A percentile compares a stretch with the other conserved stretches of the same genome.
These are phyloP conservation scores for Xylariaceae sp. DNA, from an alignment of 2,329 filamentous ascomycete genomes.

Conservation along the genomic window DNA sequence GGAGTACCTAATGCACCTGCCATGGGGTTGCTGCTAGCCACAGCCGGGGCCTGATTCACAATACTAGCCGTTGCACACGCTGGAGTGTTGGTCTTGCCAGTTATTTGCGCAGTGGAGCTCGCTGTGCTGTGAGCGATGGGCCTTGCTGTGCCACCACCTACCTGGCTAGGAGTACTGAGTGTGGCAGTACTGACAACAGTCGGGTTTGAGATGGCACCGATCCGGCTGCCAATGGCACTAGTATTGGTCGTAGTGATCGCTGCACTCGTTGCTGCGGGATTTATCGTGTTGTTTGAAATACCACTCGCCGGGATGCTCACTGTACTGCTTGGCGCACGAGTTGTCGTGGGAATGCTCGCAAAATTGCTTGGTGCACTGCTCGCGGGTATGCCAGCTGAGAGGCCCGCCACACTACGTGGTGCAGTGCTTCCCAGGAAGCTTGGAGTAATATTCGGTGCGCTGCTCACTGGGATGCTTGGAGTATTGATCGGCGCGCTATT, in stretches of 20 bases:
- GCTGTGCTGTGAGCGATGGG: neutral
- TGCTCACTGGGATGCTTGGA: neutral
- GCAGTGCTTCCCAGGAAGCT: neutral
- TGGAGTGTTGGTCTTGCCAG: neutral
- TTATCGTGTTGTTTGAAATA: neutral
- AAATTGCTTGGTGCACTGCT: neutral
- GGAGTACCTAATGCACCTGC: neutral
- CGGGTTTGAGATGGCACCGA: neutral
- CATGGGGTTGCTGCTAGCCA: neutral
- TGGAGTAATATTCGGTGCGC: neutral
- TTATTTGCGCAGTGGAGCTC: neutral
- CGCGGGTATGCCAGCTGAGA: neutral
- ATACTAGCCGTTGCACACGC: neutral
- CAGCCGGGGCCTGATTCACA: neutral
- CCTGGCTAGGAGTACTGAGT: neutral
- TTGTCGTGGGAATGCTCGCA: neutral
- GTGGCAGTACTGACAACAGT: neutral
- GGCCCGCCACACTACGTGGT: neutral
- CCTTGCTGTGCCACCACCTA: neutral
- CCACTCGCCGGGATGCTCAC: neutral
- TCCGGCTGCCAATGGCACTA: neutral
- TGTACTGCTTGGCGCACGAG: neutral
- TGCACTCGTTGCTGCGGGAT: neutral
- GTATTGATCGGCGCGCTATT: neutral
- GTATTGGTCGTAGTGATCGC: neutral